Evolutionary conservation across 2,329 filamentous ascomycete genomes (phyloP).

Genomic region (Septoria linicola): DNA sequence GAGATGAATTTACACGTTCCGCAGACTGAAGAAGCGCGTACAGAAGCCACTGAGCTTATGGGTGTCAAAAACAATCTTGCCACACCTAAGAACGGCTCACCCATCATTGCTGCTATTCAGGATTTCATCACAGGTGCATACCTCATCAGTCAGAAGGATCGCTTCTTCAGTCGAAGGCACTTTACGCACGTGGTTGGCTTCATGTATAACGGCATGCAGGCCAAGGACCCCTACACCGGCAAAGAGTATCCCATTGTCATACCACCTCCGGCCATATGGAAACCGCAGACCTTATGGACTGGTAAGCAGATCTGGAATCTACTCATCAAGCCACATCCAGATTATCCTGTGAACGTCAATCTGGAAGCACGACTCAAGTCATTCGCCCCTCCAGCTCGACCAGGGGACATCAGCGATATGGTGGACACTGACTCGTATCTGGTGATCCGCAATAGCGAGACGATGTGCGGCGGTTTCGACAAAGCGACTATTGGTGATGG

Average conservation of each 20-base stretch:
- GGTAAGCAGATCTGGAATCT: conserved; percentile 96
- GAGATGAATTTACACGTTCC: conserved; percentile 99
- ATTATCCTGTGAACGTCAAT: conserved; percentile 82
- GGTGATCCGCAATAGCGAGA: conserved; percentile 90
- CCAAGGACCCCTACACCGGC: conserved; percentile 48
- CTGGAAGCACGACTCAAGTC: conserved; percentile 89
- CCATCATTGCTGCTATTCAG: conserved; percentile 97
- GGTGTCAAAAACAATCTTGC: conserved; percentile 95
- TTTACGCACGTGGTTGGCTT: conserved; percentile 90
- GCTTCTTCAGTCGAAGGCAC: conserved; percentile 82
- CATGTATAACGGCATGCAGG: conserved; percentile 76
- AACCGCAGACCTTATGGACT: conserved; percentile 87
- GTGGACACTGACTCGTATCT: conserved; percentile 77
- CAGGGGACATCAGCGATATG: conserved; percentile 69
- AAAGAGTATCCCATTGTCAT: conserved; percentile 69
- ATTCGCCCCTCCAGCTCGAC: conserved; percentile 62
- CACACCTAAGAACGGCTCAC: conserved; percentile 95
- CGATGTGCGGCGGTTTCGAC: conserved; percentile 98
- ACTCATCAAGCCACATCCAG: conserved; percentile 81
- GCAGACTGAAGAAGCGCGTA: conserved; percentile 92
- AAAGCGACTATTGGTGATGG: conserved; percentile 95
- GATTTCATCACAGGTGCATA: conserved; percentile 98
- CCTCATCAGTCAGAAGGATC: conserved; percentile 85
- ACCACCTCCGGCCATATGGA: conserved; percentile 81
- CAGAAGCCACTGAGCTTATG: conserved; percentile 95